phyloP scores from a whole-genome alignment of 768 basidiomycete genomes.

The Lentinula sp. region DNA sequence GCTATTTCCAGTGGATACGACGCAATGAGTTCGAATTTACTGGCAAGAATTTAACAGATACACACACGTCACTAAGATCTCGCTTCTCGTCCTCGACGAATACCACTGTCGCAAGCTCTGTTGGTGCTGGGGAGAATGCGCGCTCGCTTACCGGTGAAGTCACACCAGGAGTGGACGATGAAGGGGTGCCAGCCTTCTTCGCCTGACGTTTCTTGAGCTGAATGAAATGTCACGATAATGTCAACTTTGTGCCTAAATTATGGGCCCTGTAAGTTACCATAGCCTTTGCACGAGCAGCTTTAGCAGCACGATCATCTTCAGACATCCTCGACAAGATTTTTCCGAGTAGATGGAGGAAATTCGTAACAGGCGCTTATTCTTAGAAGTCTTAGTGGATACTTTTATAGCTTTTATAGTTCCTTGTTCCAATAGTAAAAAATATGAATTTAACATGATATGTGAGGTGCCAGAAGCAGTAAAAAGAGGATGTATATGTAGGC shows the following conservation, averaged over 20 bases:
- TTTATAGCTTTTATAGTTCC: background rate
- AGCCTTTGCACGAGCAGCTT: conserved; percentile 79
- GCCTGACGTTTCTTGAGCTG: conserved; percentile 82
- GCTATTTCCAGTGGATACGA: conserved; percentile 11
- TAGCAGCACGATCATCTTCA: conserved; percentile 75
- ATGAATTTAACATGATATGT: conserved; percentile 46
- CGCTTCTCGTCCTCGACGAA: conserved; percentile 37
- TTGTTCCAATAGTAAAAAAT: conserved; percentile 16
- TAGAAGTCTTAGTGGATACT: background rate
- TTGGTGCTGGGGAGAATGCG: conserved; percentile 47
- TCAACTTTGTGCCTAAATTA: conserved; percentile 2
- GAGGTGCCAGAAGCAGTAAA: conserved; percentile 27
- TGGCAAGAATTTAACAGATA: conserved; percentile 17
- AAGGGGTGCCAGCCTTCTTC: conserved; percentile 45
- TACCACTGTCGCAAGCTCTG: conserved; percentile 24
- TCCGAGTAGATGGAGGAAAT: background rate
- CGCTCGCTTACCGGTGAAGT: conserved; percentile 41
- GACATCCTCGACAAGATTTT: conserved; percentile 30
- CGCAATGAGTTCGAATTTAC: background rate
- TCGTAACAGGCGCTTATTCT: background rate
- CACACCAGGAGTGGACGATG: conserved; percentile 23
- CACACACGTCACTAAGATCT: conserved; percentile 64
- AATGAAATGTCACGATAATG: conserved; percentile 20
- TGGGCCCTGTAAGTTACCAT: conserved; percentile 43
- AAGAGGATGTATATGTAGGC: conserved; percentile 21